Conservation (phyloP, 192 early-diverging fungal genomes). For the Linderina pennispora region DNA sequence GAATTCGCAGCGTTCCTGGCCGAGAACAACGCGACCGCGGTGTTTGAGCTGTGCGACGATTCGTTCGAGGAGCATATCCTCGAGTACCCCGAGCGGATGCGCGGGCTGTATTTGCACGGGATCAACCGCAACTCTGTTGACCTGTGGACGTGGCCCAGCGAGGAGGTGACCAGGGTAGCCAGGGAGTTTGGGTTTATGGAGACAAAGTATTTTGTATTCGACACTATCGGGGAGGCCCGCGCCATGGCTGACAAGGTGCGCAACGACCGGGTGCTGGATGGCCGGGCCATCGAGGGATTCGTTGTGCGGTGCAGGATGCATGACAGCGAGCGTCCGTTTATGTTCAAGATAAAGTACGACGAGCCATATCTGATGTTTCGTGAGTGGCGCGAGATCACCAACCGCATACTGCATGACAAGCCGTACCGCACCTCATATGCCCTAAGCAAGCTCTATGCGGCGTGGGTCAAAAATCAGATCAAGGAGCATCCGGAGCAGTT, state of each 20-base stretch:
- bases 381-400: conserved; percentile 95
- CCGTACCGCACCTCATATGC: conserved; percentile 46
- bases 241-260: conserved; percentile 62
- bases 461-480: conserved; percentile 65
- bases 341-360: conserved; percentile 96
- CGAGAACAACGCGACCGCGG: conserved; percentile 70
- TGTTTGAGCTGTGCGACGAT: conserved; percentile 86
- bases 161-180: conserved; percentile 57
- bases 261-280: conserved; percentile 57
- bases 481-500: conserved; percentile 61
- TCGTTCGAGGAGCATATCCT: conserved; percentile 94
- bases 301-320: conserved; percentile 70
- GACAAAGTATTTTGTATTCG: conserved; percentile 50
- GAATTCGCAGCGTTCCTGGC: conserved; percentile 73
- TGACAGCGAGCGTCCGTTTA: conserved; percentile 22
- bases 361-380: conserved; percentile 91
- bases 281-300: conserved; percentile 81
- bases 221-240: conserved; percentile 57
- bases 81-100: conserved; percentile 66
- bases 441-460: conserved; percentile 64
- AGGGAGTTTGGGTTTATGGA: conserved; percentile 65
- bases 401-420: conserved; percentile 46
- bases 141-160: conserved; percentile 66
- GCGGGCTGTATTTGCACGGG: conserved; percentile 90
- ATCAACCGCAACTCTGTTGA: conserved; percentile 73